These are phyloP conservation scores for Coniochaeta hoffmannii DNA, from an alignment of 2,329 filamentous ascomycete species.

Conservation along the genomic window DNA sequence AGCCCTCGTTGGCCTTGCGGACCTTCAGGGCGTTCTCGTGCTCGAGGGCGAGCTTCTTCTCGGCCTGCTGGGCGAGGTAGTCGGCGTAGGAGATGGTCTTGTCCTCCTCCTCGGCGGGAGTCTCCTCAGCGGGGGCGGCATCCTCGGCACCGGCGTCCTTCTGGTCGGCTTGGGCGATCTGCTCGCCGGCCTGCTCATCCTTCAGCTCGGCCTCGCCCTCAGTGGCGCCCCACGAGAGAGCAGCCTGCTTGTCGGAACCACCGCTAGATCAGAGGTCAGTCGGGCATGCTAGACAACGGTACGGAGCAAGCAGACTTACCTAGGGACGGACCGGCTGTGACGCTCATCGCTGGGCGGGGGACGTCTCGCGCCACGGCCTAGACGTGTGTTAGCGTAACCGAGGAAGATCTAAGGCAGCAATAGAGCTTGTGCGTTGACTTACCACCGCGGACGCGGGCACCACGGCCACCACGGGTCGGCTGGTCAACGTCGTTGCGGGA, in stretches of 20 bases:
- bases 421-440: constrained; percentile 18
- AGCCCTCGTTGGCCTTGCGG: constrained; percentile 89
- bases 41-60: constrained; percentile 69
- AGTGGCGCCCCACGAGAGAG: constrained; percentile 80
- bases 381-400: constrained; percentile 1
- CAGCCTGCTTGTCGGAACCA: constrained; percentile 79
- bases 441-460: constrained; percentile 56
- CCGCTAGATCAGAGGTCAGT: constrained; percentile 30
- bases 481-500: constrained; percentile 55
- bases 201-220: constrained; percentile 79
- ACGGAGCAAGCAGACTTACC: constrained; percentile 30
- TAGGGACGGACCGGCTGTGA: constrained; percentile 39
- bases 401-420: neutral
- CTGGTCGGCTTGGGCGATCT: constrained; percentile 78
- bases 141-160: constrained; percentile 53
- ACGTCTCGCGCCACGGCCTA: constrained; percentile 47
- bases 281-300: neutral
- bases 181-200: constrained; percentile 87
- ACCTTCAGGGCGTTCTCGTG: constrained; percentile 55
- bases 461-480: constrained; percentile 43
- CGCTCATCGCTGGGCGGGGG: constrained; percentile 49
- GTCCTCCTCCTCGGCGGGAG: constrained; percentile 25
- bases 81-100: constrained; percentile 86
- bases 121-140: constrained; percentile 26
- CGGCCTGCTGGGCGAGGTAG: constrained; percentile 66